A percentile compares a stretch with the other conserved stretches of the same genome.
Conservation (phyloP, 345 rosid species). For the Viola odorata region DNA sequence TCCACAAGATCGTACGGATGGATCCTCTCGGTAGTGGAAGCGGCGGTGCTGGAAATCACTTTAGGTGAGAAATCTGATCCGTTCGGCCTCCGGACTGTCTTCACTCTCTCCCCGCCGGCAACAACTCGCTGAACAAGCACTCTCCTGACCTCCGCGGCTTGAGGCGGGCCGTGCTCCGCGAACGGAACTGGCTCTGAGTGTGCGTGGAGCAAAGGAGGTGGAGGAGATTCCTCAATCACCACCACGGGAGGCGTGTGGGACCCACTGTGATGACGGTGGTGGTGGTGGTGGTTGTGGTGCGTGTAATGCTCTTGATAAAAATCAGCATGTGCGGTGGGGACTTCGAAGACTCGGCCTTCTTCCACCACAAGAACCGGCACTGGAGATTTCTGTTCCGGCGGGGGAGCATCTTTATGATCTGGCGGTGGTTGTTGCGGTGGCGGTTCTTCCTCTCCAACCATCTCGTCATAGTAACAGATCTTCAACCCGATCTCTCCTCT, state of each 20-base stretch:
- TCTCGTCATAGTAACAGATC: slow-evolving; percentile 73
- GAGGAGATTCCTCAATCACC: slow-evolving; percentile 47
- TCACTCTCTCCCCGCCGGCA: slow-evolving; percentile 42
- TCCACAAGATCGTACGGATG: slow-evolving; percentile 77
- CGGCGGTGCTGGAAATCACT: slow-evolving; percentile 41
- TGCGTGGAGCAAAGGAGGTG: slow-evolving; percentile 26
- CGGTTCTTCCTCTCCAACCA: slow-evolving; percentile 38
- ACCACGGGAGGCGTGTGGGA: slow-evolving; percentile 46
- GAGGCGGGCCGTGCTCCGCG: slow-evolving; percentile 3
- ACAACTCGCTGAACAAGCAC: slow-evolving; percentile 45
- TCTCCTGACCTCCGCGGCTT: slow-evolving; percentile 54
- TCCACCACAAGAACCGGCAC: slow-evolving; percentile 41
- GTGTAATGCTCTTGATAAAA: slow-evolving; percentile 13
- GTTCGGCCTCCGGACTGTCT: slow-evolving; percentile 41
- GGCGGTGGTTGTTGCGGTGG: slow-evolving; percentile 7
- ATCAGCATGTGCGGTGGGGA: slow-evolving; percentile 27
- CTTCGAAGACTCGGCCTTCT: slow-evolving; percentile 51
- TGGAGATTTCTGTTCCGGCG: slow-evolving; percentile 26
- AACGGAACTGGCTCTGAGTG: slow-evolving; percentile 11
- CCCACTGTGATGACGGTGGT: slow-evolving; percentile 13
- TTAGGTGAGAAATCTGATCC: slow-evolving; percentile 61
- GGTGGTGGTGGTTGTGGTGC: neutral
- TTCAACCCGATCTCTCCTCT: slow-evolving; percentile 79
- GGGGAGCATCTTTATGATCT: slow-evolving; percentile 24
- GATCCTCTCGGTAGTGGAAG: slow-evolving; percentile 34